These are phyloP conservation scores for Trichoderma polysporum DNA, from an alignment of 2,329 filamentous ascomycete species.

Conservation along the genomic window DNA sequence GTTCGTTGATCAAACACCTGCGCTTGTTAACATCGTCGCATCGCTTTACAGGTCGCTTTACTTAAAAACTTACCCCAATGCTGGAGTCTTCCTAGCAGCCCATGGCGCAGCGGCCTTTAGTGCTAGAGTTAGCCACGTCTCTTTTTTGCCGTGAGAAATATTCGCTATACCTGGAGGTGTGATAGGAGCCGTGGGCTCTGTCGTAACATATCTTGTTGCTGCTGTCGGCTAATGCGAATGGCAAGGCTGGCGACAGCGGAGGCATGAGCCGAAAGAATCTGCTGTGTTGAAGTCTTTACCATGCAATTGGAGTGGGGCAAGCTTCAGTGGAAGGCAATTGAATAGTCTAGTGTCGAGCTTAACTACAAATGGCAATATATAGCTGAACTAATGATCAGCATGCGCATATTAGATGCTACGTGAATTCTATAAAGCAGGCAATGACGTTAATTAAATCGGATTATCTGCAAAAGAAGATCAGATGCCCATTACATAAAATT, in stretches of 20 bases:
- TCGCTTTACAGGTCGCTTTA: not conserved
- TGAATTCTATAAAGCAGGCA: not conserved
- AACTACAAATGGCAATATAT: not conserved
- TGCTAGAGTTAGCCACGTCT: not conserved
- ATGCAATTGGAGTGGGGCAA: not conserved
- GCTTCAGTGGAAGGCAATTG: not conserved
- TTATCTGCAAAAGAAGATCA: not conserved
- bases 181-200: constrained; percentile 29
- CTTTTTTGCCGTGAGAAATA: too few species aligned
- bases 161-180: constrained; percentile 28
- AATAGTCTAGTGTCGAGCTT: not conserved
- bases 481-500: not conserved
- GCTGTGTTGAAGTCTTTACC: not conserved
- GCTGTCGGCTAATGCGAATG: not conserved
- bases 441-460: not conserved
- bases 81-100: not conserved
- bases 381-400: not conserved
- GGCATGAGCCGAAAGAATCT: constrained; percentile 6
- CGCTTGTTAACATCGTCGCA: not conserved
- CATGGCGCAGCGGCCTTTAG: constrained; percentile 11
- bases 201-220: constrained; percentile 30
- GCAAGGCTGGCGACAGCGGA: not conserved
- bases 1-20: not conserved
- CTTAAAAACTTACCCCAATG: constrained; percentile 7
- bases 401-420: not conserved